phyloP scores from a whole-genome alignment of 2,329 filamentous ascomycete genomes.

The Trichoderma citrinoviride region DNA sequence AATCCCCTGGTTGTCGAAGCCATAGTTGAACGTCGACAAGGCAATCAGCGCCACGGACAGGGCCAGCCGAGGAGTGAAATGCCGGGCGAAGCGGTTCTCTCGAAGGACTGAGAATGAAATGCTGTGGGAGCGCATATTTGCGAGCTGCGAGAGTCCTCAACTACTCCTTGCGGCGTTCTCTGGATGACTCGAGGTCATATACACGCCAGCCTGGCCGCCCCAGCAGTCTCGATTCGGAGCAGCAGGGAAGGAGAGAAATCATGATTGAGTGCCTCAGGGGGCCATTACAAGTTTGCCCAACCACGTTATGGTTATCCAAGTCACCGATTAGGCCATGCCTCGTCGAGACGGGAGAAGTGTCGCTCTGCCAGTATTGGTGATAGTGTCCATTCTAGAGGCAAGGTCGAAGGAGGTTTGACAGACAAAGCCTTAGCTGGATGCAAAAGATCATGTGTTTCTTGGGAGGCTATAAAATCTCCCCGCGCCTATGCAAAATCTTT shows the following conservation, averaged over 20 bases:
- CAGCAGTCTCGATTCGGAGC: not conserved
- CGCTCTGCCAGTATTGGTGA: not conserved
- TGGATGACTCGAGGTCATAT: not conserved
- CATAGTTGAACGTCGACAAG: constrained; percentile 15
- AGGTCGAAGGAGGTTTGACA: not conserved
- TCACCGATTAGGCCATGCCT: not conserved
- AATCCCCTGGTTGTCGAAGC: constrained; percentile 12
- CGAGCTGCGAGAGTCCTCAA: not conserved
- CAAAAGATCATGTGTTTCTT: not conserved
- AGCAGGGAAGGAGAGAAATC: not conserved
- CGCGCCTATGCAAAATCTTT: constrained; percentile 12
- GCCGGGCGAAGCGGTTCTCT: constrained; percentile 8
- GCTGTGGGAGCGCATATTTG: not conserved
- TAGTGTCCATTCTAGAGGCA: not conserved
- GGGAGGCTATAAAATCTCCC: constrained; percentile 5
- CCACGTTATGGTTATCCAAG: not conserved
- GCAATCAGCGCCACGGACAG: constrained; percentile 8
- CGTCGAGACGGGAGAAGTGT: not conserved
- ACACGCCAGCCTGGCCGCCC: not conserved
- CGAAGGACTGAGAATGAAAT: constrained; percentile 1
- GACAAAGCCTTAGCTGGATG: not conserved
- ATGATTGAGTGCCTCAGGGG: not conserved
- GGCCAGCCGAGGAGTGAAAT: constrained; percentile 7
- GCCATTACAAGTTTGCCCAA: constrained; percentile 1
- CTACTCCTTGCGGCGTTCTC: not conserved